phyloP scores from a whole-genome alignment of 148 eudicot species.

The Rhododendron ovatum region DNA sequence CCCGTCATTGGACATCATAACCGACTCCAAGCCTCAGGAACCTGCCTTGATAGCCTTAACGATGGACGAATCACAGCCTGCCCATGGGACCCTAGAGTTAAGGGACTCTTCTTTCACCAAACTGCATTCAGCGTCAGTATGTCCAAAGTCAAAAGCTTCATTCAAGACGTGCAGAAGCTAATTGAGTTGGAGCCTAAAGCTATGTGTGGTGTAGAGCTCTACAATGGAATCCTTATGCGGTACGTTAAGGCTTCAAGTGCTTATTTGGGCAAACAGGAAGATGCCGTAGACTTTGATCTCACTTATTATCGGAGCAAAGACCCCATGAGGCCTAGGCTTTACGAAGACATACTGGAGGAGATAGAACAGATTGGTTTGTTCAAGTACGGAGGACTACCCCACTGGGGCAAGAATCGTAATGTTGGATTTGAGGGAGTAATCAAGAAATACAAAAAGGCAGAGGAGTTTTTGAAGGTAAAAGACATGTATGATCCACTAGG shows the following conservation, averaged over 20 bases:
- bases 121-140: conserved; percentile 47
- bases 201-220: conserved; percentile 52
- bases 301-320: conserved; percentile 70
- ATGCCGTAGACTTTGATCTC: conserved; percentile 73
- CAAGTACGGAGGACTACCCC: conserved; percentile 73
- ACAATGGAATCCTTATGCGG: conserved; percentile 73
- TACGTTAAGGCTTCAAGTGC: conserved; percentile 74
- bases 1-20: conserved; percentile 71
- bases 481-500: conserved; percentile 59
- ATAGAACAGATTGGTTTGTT: conserved; percentile 74
- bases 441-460: conserved; percentile 40
- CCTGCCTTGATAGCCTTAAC: conserved; percentile 44
- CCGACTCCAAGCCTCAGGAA: conserved; percentile 68
- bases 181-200: conserved; percentile 47
- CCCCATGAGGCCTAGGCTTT: conserved; percentile 51
- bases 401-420: conserved; percentile 92
- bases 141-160: conserved; percentile 54
- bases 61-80: conserved; percentile 41
- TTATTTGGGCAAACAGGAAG: conserved; percentile 70
- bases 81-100: conserved; percentile 65
- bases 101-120: conserved; percentile 54
- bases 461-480: conserved; percentile 51
- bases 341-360: conserved; percentile 51
- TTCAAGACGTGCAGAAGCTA: conserved; percentile 60
- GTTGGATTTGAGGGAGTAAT: conserved; percentile 59